Percentiles rank a stretch among this genome's conserved stretches.
Conservation (phyloP, 768 basidiomycete species). For the Boletus tylopilopsis region DNA sequence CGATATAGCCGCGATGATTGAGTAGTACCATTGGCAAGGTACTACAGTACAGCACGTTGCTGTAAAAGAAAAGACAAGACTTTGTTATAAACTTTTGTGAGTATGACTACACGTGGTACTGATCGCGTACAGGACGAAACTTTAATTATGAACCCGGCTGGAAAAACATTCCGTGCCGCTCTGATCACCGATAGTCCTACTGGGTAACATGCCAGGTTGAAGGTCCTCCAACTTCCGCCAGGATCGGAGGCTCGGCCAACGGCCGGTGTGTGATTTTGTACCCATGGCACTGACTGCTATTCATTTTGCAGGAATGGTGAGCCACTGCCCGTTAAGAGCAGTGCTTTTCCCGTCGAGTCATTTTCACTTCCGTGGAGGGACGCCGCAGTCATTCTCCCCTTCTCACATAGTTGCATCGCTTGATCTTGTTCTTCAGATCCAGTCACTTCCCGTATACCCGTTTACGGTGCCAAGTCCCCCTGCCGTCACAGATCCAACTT, state of each 20-base stretch:
- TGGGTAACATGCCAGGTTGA: too few relatives aligned
- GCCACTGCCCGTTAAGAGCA: slow-evolving; percentile 19
- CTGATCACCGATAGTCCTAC: too few relatives aligned
- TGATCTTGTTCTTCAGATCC: slow-evolving; percentile 22
- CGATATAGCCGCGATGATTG: background rate
- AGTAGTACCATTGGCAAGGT: too few relatives aligned
- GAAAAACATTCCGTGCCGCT: background rate
- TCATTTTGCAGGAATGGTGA: slow-evolving; percentile 25
- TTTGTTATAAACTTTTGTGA: too few relatives aligned
- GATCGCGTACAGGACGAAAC: too few relatives aligned
- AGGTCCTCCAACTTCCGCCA: slow-evolving; percentile 24
- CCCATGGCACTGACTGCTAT: slow-evolving; percentile 22
- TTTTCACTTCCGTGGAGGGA: slow-evolving; percentile 20
- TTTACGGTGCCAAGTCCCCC: slow-evolving; percentile 23
- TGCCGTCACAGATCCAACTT: slow-evolving; percentile 30
- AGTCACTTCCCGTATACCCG: slow-evolving; percentile 13
- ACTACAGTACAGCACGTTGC: too few relatives aligned
- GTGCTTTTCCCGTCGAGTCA: slow-evolving; percentile 10
- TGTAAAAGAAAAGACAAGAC: too few relatives aligned
- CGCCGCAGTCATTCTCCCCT: slow-evolving; percentile 20
- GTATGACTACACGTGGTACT: too few relatives aligned
- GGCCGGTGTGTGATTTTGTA: slow-evolving; percentile 11
- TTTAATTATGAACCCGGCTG: too few relatives aligned
- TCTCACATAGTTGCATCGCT: slow-evolving; percentile 15
- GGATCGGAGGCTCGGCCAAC: slow-evolving; percentile 14